Percentiles rank a stretch among this genome's conserved stretches.
Evolutionary conservation across 2,329 filamentous ascomycete species (phyloP).

Genomic region (Apiospora phragmitis): DNA sequence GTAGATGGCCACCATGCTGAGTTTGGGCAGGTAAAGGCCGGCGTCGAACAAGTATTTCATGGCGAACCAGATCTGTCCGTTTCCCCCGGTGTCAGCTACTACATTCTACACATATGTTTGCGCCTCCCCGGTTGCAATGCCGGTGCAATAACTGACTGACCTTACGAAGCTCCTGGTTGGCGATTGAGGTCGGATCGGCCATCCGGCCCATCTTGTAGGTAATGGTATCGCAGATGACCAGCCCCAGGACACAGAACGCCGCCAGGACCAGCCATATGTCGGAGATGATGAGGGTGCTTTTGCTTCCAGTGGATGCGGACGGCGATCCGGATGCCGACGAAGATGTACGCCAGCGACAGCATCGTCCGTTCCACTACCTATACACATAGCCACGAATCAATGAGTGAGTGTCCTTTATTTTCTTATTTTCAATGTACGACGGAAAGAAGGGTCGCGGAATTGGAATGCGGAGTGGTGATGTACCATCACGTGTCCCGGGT

Average conservation of each 20-base stretch:
- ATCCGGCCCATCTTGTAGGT: conserved; percentile 12
- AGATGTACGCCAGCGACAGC: conserved; percentile 12
- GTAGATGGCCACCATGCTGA: conserved; percentile 16
- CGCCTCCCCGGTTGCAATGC: background rate
- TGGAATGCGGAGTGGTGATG: background rate
- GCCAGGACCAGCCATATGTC: conserved; percentile 15
- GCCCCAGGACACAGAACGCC: conserved; percentile 10
- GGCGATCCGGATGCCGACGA: conserved; percentile 15
- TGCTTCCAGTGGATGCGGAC: conserved; percentile 15
- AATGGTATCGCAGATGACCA: conserved; percentile 17
- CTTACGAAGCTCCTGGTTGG: background rate
- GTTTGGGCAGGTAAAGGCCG: conserved; percentile 19
- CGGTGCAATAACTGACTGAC: background rate
- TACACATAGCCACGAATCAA: background rate
- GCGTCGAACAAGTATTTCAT: conserved; percentile 18
- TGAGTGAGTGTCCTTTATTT: background rate
- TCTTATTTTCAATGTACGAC: background rate
- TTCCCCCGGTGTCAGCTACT: background rate
- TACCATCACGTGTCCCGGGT: background rate
- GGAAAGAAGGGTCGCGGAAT: background rate
- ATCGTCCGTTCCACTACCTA: conserved; percentile 16
- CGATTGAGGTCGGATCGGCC: background rate
- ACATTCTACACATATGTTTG: too few species aligned
- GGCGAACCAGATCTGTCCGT: conserved; percentile 14
- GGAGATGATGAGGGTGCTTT: conserved; percentile 13